Conservation (phyloP, 345 rosid genomes). For the Aegle marmelos region DNA sequence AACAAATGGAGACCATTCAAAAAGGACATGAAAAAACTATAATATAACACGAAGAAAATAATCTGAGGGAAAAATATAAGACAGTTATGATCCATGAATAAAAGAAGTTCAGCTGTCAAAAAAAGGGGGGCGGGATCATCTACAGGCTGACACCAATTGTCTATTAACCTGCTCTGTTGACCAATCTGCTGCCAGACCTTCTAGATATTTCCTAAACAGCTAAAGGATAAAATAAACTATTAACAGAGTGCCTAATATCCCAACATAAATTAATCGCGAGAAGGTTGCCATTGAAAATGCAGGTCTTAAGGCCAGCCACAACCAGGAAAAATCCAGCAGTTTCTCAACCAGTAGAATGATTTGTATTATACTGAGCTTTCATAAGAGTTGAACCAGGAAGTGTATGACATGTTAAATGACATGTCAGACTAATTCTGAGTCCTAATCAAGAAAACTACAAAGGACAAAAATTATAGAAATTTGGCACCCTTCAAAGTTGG, state of each 20-base stretch:
- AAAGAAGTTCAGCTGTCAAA: neutral
- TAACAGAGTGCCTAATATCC: neutral
- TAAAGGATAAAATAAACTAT: neutral
- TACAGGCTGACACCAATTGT: neutral
- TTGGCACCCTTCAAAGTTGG: neutral
- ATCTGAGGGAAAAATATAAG: neutral
- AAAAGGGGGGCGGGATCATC: neutral
- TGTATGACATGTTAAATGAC: neutral
- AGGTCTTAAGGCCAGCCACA: neutral
- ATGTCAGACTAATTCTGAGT: neutral
- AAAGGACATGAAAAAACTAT: neutral
- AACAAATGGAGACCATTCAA: neutral
- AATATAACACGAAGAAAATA: neutral
- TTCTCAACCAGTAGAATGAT: neutral
- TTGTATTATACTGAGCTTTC: neutral
- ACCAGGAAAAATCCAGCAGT: neutral
- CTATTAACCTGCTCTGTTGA: neutral
- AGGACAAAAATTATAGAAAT: neutral
- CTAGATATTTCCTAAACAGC: neutral
- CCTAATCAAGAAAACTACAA: neutral
- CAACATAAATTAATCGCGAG: neutral
- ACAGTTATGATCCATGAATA: neutral
- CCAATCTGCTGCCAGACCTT: neutral
- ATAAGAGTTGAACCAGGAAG: neutral
- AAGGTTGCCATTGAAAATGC: neutral